Conservation (phyloP, 768 basidiomycete species). For the Hygrophoropsis aurantiaca region DNA sequence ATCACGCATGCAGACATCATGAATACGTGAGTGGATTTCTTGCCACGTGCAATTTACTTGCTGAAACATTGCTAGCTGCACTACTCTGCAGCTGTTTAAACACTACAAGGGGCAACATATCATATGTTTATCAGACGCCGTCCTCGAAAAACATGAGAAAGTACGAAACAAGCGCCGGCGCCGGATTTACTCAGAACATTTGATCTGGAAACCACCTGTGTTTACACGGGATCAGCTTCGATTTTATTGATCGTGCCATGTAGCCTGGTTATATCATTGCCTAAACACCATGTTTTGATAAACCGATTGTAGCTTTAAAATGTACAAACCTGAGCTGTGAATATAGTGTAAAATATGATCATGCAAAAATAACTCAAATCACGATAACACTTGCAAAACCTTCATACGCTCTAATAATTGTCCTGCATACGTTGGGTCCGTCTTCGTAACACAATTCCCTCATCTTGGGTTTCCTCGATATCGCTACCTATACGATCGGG, state of each 20-base stretch:
- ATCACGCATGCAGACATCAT: constrained; percentile 96
- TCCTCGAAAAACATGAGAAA: constrained; percentile 90
- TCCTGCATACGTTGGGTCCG: constrained; percentile 10
- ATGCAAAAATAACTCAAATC: neutral
- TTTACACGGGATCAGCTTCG: constrained; percentile 89
- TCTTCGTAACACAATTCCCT: constrained; percentile 19
- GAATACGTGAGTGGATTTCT: constrained; percentile 80
- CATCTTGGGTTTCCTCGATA: constrained; percentile 7
- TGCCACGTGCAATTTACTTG: constrained; percentile 8
- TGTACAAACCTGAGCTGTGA: constrained; percentile 11
- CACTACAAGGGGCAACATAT: constrained; percentile 95
- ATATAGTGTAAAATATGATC: constrained; percentile 12
- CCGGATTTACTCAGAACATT: constrained; percentile 73
- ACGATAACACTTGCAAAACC: constrained; percentile 3
- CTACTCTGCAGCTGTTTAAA: constrained; percentile 91
- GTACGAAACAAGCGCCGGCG: constrained; percentile 73
- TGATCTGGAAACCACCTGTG: constrained; percentile 95
- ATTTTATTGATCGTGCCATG: constrained; percentile 42
- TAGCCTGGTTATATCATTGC: neutral
- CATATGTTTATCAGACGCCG: constrained; percentile 86
- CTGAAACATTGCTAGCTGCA: constrained; percentile 60
- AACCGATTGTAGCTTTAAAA: constrained; percentile 20
- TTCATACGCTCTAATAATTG: neutral
- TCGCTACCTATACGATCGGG: constrained; percentile 12
- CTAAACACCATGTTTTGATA: constrained; percentile 1